Evolutionary conservation across 2,329 filamentous ascomycete genomes (phyloP).

Genomic region (Alternaria consortialis): DNA sequence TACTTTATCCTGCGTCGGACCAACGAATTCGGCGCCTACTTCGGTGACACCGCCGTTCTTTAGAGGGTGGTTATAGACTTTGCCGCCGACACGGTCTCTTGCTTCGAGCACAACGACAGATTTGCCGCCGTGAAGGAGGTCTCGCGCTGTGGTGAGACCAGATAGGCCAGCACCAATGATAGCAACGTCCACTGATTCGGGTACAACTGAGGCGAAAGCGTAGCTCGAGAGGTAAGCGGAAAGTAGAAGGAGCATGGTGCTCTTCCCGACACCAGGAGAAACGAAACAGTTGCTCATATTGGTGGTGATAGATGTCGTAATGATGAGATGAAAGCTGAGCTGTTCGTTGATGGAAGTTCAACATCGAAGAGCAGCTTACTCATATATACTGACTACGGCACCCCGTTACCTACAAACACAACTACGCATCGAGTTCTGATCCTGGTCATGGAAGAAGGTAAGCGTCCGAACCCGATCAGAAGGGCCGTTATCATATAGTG

Average conservation of each 20-base stretch:
- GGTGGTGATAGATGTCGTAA: neutral
- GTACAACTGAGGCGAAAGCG: neutral
- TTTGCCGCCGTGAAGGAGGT: constrained; percentile 52
- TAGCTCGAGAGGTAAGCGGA: neutral
- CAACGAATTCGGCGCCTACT: constrained; percentile 36
- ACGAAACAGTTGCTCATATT: neutral
- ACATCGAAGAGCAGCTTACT: neutral
- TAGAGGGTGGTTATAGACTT: constrained; percentile 51
- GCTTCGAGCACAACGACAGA: constrained; percentile 60
- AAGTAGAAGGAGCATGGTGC: neutral
- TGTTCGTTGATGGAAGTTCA: neutral
- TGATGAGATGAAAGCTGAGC: neutral
- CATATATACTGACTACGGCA: neutral
- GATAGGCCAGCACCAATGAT: constrained; percentile 58
- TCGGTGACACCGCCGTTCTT: constrained; percentile 34
- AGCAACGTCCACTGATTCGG: constrained; percentile 33
- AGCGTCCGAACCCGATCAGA: constrained; percentile 2
- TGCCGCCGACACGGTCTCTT: constrained; percentile 61
- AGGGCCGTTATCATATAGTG: neutral
- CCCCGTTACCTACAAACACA: no score
- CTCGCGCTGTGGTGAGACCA: constrained; percentile 40
- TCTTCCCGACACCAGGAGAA: neutral
- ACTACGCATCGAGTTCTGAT: neutral
- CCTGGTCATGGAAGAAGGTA: neutral
- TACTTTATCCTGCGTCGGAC: constrained; percentile 32